A percentile compares a stretch with the other conserved stretches of the same genome.
Conservation (phyloP, 345 rosid species). For the Salix exigua region DNA sequence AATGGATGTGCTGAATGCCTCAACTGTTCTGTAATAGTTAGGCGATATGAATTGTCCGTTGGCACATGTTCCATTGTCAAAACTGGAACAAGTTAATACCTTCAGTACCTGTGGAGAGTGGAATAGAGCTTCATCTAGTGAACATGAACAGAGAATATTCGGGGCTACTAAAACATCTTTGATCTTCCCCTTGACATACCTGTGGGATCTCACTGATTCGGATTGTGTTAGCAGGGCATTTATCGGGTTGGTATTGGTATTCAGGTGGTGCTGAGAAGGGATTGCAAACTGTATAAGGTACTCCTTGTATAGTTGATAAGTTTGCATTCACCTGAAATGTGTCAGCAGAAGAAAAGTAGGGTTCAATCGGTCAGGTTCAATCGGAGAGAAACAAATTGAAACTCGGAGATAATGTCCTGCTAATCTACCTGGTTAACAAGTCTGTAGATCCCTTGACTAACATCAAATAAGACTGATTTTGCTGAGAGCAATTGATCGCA, state of each 20-base stretch:
- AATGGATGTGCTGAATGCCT: constrained; percentile 47
- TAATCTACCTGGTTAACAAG: constrained; percentile 42
- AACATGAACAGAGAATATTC: not conserved
- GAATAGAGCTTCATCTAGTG: not conserved
- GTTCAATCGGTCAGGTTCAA: not conserved
- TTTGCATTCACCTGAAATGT: constrained; percentile 54
- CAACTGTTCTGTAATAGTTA: constrained; percentile 27
- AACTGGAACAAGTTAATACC: constrained; percentile 39
- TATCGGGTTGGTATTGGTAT: constrained; percentile 36
- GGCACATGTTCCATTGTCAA: constrained; percentile 37
- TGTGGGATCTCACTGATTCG: constrained; percentile 50
- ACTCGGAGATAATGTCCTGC: not conserved
- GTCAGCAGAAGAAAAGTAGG: not conserved
- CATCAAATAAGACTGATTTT: constrained; percentile 37
- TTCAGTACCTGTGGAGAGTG: constrained; percentile 27
- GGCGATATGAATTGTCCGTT: constrained; percentile 39
- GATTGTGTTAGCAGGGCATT: constrained; percentile 50
- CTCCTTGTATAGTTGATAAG: constrained; percentile 32
- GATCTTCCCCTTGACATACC: constrained; percentile 22
- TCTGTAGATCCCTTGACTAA: constrained; percentile 48
- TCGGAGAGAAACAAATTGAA: not conserved
- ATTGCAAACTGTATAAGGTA: constrained; percentile 46
- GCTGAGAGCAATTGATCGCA: constrained; percentile 55
- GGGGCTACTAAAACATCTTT: not conserved
- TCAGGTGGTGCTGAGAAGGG: constrained; percentile 67